Base-by-base conservation (phyloP, 2,329 filamentous ascomycete species). In the Venturia asperata region DNA sequence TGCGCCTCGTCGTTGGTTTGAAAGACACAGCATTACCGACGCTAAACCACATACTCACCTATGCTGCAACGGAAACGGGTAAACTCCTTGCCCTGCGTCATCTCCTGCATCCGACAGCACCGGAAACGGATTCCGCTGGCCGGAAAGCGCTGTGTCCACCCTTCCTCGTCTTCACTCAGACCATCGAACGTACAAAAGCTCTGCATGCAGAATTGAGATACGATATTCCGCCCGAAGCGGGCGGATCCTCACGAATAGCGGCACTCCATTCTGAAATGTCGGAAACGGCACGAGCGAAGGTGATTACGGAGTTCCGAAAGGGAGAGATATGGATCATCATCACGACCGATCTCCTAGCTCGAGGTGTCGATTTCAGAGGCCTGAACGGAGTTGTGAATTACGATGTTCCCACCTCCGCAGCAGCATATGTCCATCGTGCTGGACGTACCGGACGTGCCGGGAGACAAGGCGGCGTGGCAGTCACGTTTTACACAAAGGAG, bases 371-470 rank as follows among this genome's bases (percentile, higher is more conserved):
- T 76, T 97, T 99, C 78, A 87, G 90, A 10, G 94, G 94, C 62
- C 87, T 99, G 68, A 97, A 97, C 72, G 92, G 92, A 58, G 92
- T 99, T 0, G 90, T 99, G 63, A 99, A 97, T 77, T 99, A 97
- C 77, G 94, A 99, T 75, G 91, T 97, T 10, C 94, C 94, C 0
- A 91, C 88, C n/a, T 92, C 90, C 0, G 89, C 89, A 5, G 93
- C 92, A 0, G 87, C 86, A 0, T 99, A 99, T 73, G 89, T 99
- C 7, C 94, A 99, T 77, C 90, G 94, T 13, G 92, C 94, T 0
- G 94, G 94, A 0, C 85, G 94, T 60, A 97, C 94, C 0, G 94
- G 93, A 0, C 84, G 94, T 27, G 94, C 92, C 0, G 94, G 94
- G 0, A 84, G 92, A 30, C 86, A 90, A 71, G 92, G 92, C 24